These are phyloP conservation scores for Populus deltoides DNA, from an alignment of 345 rosid species.

Conservation along the genomic window DNA sequence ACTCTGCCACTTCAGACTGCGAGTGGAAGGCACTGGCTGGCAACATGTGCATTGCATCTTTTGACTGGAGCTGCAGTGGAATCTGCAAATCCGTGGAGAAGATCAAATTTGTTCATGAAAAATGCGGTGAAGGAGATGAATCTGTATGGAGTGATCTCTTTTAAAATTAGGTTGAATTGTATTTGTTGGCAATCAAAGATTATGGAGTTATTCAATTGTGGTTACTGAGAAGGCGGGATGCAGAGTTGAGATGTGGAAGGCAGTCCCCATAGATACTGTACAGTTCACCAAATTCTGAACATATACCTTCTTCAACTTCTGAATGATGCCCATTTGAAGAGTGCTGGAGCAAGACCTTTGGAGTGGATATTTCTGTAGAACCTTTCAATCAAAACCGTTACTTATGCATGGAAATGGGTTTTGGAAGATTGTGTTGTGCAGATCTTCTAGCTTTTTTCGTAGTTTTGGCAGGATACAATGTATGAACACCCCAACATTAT, in stretches of 20 bases:
- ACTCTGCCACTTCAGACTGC: conserved; percentile 51
- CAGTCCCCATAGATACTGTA: neutral
- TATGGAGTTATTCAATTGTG: neutral
- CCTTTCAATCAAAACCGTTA: neutral
- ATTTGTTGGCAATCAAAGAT: neutral
- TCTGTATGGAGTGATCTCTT: conserved; percentile 73
- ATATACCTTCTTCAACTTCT: neutral
- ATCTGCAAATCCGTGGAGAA: conserved; percentile 95
- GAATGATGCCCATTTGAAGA: neutral
- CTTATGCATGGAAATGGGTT: neutral
- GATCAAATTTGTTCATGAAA: conserved; percentile 72
- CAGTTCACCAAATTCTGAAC: neutral
- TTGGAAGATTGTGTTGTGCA: neutral
- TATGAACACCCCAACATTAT: neutral
- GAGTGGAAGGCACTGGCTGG: conserved; percentile 99
- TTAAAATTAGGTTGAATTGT: neutral
- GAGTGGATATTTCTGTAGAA: neutral
- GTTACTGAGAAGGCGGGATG: neutral
- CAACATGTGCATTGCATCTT: conserved; percentile 78
- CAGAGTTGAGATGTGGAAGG: neutral
- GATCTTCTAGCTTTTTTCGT: neutral
- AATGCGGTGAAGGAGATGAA: conserved; percentile 86
- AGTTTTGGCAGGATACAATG: neutral
- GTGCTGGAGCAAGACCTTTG: neutral
- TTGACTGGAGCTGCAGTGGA: conserved; percentile 98